Evolutionary conservation across 2,329 filamentous ascomycete species (phyloP), one percentile per base, ranked within the genome.

Genomic region (Epichloe glyceriae): DNA sequence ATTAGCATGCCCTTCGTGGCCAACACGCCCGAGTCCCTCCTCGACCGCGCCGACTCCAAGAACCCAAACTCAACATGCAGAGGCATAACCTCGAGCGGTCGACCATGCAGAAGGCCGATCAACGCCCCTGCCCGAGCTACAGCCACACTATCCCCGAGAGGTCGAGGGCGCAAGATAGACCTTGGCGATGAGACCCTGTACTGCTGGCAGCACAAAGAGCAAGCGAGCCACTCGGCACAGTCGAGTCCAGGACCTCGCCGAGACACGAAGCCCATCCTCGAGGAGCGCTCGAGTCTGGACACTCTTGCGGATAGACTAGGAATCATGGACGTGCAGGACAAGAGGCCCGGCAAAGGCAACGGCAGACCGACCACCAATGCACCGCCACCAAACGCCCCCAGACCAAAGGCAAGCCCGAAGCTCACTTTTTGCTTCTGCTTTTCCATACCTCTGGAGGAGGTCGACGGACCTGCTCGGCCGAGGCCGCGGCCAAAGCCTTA

Each of bases 171-270:
- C 20, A 58, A 54, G 5, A 68, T 71, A 50, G 75, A 80, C 53
- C 74, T 77, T 2, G 69, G 72, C 51, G 74, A 79, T 46, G 76
- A 80, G 54, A 73, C 69, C n/a, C 77, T 83, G 47, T 96, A 89
- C 69, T 97, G 91, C 73, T 95, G 87, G 85, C 89, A 96, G 65
- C 93, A 98, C 71, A 90, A 87, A 64, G 88, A 93, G 52, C 93
- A 98, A 67, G 88, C 88, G 51, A 62, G 64, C 57, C 60, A 65
- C 52, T 73, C 74, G 8, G 64, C 72, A 2, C 65, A 64, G 43
- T 73, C 72, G 17, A 74, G 68, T 54, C 70, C 73, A 2, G 71
- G 72, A 2, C 71, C 70, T 4, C 64, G 65, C 41, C 60, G 61
- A 52, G 65, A 63, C 41, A 63, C 70, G 17, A 70, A 76, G 4